Evolutionary conservation across 176 grass and related monocot species (phyloP), one percentile per base, ranked within the genome.

Genomic region (Areca catechu): DNA sequence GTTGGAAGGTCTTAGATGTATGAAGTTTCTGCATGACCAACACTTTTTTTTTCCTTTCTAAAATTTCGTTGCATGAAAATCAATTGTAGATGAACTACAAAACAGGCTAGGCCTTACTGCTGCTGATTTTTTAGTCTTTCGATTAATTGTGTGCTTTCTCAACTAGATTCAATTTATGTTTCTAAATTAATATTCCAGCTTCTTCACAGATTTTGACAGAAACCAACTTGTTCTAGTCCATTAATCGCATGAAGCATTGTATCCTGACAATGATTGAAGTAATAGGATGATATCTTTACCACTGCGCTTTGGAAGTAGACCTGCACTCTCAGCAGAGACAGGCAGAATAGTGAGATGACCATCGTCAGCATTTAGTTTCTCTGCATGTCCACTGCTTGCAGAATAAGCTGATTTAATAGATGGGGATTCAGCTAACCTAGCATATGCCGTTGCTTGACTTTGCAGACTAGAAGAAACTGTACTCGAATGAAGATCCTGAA

Each of bases 251-350:
- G 21, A 51, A 15, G 24, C 17, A n/a, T 60, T 24, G 25, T 50
- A 48, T 2, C 4, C 4, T 22, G 60, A 15, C 16, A 7, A 19
- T 30, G 61, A n/a, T 6, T 50, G 4, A 57, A 50, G 17, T 17
- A 53, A 7, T 49, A 53, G 15, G 48, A 20, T 55, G 66, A 12
- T 12, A 43, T 43, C 34, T 56, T 67, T 81, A 86, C 83, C 76
- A 59, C 49, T 28, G n/a, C 50, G 72, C 51, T 57, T 88, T 51
- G 80, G 83, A 71, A 97, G 86, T 80, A 97, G 82, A 59, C 83
- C 83, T 65, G 83, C 77, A 75, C 71, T 88, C 76, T 91, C 92
- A 60, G 92, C 92, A 58, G 83, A 97, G 71, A 97, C 60, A 37
- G 92, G 92, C 48, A 97, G 66, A 54, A 91, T 81, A 76, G 63